A percentile compares a stretch with the other conserved stretches of the same genome.
phyloP scores from a whole-genome alignment of 2,329 filamentous ascomycete genomes.

The Curvularia verruculosa region DNA sequence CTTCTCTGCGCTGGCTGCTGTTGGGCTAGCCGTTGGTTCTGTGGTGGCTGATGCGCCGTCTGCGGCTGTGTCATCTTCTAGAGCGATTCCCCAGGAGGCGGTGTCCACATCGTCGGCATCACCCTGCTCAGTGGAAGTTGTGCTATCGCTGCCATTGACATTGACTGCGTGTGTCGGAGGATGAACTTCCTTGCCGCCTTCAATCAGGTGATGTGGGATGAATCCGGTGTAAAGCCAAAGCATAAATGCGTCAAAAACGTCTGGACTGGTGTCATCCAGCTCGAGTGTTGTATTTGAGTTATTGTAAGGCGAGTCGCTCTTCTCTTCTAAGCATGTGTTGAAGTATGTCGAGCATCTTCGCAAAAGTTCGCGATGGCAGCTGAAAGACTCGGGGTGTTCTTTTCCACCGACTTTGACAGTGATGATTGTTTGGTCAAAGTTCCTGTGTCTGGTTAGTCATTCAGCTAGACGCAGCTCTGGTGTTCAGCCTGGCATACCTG shows the following conservation, averaged over 20 bases:
- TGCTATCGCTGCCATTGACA: constrained; percentile 26
- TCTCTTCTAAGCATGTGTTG: constrained; percentile 38
- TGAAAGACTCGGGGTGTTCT: constrained; percentile 43
- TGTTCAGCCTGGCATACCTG: constrained; percentile 26
- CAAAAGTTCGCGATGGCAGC: constrained; percentile 43
- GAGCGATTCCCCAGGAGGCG: constrained; percentile 43
- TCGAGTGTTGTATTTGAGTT: constrained; percentile 35
- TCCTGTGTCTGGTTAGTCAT: constrained; percentile 32
- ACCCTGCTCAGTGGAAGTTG: constrained; percentile 19
- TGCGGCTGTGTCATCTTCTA: constrained; percentile 38
- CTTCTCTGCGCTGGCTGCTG: constrained; percentile 35
- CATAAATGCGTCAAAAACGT: constrained; percentile 49
- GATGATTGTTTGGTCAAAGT: constrained; percentile 47
- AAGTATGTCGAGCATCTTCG: constrained; percentile 45
- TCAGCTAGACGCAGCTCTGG: not conserved
- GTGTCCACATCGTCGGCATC: constrained; percentile 44
- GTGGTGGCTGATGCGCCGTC: constrained; percentile 15
- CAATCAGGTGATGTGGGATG: constrained; percentile 46
- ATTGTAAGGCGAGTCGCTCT: constrained; percentile 42
- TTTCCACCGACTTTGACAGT: constrained; percentile 43
- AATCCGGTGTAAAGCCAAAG: constrained; percentile 47
- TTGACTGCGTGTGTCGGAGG: constrained; percentile 37
- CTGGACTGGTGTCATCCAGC: constrained; percentile 43
- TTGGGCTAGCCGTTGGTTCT: constrained; percentile 19
- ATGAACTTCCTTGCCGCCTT: constrained; percentile 43